Evolutionary conservation across 2,329 filamentous ascomycete genomes (phyloP).

Genomic region (Fusarium lateritium): DNA sequence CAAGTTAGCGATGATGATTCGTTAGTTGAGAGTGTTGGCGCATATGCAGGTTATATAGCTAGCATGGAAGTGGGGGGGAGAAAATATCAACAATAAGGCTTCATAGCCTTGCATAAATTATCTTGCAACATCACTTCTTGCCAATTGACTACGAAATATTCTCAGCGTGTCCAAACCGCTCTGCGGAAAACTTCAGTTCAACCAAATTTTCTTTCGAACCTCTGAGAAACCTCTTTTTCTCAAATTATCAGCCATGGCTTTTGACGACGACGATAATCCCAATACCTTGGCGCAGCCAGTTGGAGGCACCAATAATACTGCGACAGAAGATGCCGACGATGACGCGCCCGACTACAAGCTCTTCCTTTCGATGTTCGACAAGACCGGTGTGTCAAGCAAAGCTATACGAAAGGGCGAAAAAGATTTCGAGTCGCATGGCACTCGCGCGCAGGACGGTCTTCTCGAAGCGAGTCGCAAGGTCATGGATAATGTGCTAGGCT

Average conservation of each 20-base stretch:
- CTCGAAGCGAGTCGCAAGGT: constrained; percentile 87
- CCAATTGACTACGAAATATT: constrained; percentile 1
- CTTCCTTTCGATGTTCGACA: constrained; percentile 68
- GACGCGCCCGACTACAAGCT: constrained; percentile 91
- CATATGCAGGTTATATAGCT: accelerated
- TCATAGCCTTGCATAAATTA: constrained; percentile 42
- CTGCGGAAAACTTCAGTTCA: not conserved
- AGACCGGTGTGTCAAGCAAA: constrained; percentile 67
- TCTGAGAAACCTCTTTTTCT: not conserved
- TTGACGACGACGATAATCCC: constrained; percentile 62
- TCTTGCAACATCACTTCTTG: constrained; percentile 31
- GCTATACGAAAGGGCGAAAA: constrained; percentile 94
- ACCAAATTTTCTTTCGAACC: not conserved
- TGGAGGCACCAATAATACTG: constrained; percentile 49
- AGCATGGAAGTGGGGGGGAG: not conserved
- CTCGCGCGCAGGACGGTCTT: constrained; percentile 81
- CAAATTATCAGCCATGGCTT: constrained; percentile 55
- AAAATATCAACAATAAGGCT: constrained; percentile 29
- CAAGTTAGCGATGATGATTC: too few species aligned
- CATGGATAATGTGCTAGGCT: constrained; percentile 89
- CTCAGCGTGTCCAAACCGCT: not conserved
- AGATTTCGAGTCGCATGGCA: constrained; percentile 96
- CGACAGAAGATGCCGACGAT: constrained; percentile 76
- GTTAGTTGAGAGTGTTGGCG: accelerated
- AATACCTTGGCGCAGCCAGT: constrained; percentile 37